A percentile compares a stretch with the other conserved stretches of the same genome.
phyloP scores from a whole-genome alignment of 2,329 filamentous ascomycete species.

The Colletotrichum brevisporum region DNA sequence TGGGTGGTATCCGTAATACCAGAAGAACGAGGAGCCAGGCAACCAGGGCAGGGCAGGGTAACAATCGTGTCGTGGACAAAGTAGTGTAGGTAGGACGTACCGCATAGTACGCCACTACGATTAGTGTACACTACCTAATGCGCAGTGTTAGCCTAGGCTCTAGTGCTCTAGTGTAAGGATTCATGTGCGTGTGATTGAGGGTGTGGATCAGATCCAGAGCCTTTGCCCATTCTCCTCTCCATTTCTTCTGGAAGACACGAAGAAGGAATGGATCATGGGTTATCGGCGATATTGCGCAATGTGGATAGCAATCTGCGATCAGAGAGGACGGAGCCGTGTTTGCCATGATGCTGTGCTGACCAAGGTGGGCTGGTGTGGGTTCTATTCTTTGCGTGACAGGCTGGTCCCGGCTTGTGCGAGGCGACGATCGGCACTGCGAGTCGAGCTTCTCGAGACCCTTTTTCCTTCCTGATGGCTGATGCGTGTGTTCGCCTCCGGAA shows the following conservation, averaged over 20 bases:
- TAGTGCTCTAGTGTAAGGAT: no score
- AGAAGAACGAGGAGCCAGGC: neutral
- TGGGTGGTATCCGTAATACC: neutral
- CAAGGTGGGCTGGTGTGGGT: constrained; percentile 21
- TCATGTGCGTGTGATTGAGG: no score
- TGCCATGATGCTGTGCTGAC: constrained; percentile 33
- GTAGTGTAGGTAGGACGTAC: no score
- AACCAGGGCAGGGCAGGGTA: constrained; percentile 1
- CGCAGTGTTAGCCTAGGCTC: no score
- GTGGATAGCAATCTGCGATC: constrained; percentile 35
- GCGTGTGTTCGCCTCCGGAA: neutral
- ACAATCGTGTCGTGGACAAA: neutral
- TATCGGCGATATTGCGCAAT: constrained; percentile 35
- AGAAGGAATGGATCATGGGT: constrained; percentile 36
- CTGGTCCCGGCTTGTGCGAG: constrained; percentile 27
- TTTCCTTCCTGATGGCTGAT: neutral
- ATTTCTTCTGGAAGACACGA: constrained; percentile 38
- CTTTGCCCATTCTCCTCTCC: constrained; percentile 26
- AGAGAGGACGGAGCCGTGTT: constrained; percentile 29
- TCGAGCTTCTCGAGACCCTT: constrained; percentile 16
- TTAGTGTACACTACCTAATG: no score
- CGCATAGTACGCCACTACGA: no score
- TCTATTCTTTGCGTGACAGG: constrained; percentile 34
- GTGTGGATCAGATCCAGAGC: constrained; percentile 17
- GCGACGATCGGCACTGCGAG: constrained; percentile 35